A percentile compares a stretch with the other conserved stretches of the same genome.
Conservation (phyloP, 2,329 filamentous ascomycete genomes). For the Lomentospora prolificans region DNA sequence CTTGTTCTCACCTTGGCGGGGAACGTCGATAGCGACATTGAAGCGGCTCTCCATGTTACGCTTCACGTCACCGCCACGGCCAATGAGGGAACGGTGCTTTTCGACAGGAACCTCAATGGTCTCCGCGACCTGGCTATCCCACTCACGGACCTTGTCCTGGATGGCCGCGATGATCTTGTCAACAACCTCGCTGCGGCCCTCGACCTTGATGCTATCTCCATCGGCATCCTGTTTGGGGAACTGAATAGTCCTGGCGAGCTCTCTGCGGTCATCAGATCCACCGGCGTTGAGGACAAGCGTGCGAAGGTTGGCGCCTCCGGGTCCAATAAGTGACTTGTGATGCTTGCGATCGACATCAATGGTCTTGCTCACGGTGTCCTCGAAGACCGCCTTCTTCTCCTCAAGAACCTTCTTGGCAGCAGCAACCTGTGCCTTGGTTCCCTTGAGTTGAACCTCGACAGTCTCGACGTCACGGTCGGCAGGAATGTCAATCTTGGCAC, state of each 20-base stretch:
- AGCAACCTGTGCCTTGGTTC: slow-evolving; percentile 81
- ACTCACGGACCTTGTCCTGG: slow-evolving; percentile 68
- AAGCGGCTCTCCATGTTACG: slow-evolving; percentile 79
- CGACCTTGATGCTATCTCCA: slow-evolving; percentile 76
- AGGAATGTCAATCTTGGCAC: slow-evolving; percentile 86
- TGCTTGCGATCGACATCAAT: slow-evolving; percentile 91
- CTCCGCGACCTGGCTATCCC: slow-evolving; percentile 72
- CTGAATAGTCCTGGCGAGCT: slow-evolving; percentile 80
- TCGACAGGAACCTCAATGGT: slow-evolving; percentile 74
- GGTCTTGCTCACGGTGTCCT: slow-evolving; percentile 76
- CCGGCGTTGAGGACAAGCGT: slow-evolving; percentile 81
- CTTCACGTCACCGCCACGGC: slow-evolving; percentile 80
- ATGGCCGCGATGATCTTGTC: slow-evolving; percentile 82
- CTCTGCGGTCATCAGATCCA: slow-evolving; percentile 75
- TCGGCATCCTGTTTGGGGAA: slow-evolving; percentile 85
- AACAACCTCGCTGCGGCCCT: slow-evolving; percentile 74
- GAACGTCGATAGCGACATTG: slow-evolving; percentile 79
- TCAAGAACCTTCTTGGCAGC: slow-evolving; percentile 85
- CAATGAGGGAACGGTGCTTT: slow-evolving; percentile 86
- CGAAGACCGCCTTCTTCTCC: slow-evolving; percentile 77
- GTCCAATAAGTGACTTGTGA: slow-evolving; percentile 81
- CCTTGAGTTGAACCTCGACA: slow-evolving; percentile 85
- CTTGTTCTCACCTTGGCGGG: slow-evolving; percentile 74
- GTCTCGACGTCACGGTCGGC: slow-evolving; percentile 63
- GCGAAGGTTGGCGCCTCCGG: slow-evolving; percentile 74